Base-by-base conservation (phyloP, 2,329 filamentous ascomycete genomes). In the Dactylellina drechsleri region DNA sequence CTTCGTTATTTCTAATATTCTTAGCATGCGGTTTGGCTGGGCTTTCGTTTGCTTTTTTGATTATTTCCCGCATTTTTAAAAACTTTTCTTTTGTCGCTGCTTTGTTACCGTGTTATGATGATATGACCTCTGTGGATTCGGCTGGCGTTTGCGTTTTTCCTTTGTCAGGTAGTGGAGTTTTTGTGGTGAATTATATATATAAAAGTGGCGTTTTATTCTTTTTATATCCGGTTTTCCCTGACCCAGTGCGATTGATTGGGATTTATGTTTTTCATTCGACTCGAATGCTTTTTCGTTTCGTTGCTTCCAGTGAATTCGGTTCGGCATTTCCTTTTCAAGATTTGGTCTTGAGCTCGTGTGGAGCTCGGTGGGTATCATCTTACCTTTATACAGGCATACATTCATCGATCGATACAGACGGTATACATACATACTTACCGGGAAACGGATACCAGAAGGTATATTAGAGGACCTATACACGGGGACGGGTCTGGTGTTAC, bases 11-110 rank as follows among this genome's bases (percentile, higher is more conserved):
- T 61, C 20, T 40, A 15, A 31, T 47, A 40, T 62, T 66, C 49
- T 58, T 16, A 61, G 50, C 56, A 74, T 62, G 57, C 57, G 62
- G 62, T 75, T 75, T 75, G 71, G 64, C 71, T 75, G 28, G 62
- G 56, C 64, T 49, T 56, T 31, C 40, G n/a, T 57, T 66, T 43
- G 53, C 52, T 57, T 13, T 61, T 1, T 36, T 56, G 18, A 26
- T 40, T 66, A 36, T 26, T 16, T 54, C 5, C 13, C n/a, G 43
- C 43, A 47, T 47, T 7, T 47, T 47, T 8, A 5, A 23, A 23
- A 23, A 12, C 13, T 23, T 45, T 20, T 15, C 8, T 18, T 47
- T 18, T 47, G 13, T 47, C n/a, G 4, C n/a, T 7, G 15, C 13
- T 47, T 36, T 47, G 31, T 59, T 61, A 61, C 66, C 66, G 66